Conservation (phyloP, 2,329 filamentous ascomycete genomes). For the Magnaporthiopsis incrustans region DNA sequence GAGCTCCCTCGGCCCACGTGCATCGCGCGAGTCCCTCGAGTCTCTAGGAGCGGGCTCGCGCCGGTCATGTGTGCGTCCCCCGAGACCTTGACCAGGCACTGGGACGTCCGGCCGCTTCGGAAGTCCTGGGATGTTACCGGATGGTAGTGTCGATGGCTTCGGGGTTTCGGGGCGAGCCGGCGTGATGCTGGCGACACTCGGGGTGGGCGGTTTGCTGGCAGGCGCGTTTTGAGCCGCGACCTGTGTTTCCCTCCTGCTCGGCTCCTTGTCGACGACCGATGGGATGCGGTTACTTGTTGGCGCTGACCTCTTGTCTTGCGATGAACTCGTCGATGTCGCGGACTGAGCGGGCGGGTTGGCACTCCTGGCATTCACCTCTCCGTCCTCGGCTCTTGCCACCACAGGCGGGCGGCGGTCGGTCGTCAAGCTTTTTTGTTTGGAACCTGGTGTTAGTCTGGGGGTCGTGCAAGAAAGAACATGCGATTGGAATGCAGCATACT, state of each 20-base stretch:
- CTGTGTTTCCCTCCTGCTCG: slow-evolving; percentile 14
- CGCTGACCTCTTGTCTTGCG: slow-evolving; percentile 11
- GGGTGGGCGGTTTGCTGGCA: slow-evolving; percentile 20
- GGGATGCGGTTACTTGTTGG: slow-evolving; percentile 11
- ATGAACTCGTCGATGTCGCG: slow-evolving; percentile 16
- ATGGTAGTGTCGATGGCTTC: slow-evolving; percentile 25
- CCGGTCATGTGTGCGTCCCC: slow-evolving; percentile 15
- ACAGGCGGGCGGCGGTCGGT: slow-evolving; percentile 9
- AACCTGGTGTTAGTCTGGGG: background rate
- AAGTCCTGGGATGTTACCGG: slow-evolving; percentile 17
- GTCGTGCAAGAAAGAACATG: background rate
- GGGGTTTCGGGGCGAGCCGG: slow-evolving; percentile 22
- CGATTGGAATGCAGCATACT: background rate
- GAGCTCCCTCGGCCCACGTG: slow-evolving; percentile 23
- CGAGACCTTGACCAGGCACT: slow-evolving; percentile 17
- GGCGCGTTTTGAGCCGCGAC: slow-evolving; percentile 10
- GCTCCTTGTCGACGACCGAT: slow-evolving; percentile 15
- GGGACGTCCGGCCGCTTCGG: slow-evolving; percentile 22
- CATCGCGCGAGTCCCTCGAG: slow-evolving; percentile 23
- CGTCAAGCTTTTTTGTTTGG: background rate
- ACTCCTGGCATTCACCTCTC: slow-evolving; percentile 57
- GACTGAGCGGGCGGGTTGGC: slow-evolving; percentile 13
- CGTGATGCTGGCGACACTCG: slow-evolving; percentile 15
- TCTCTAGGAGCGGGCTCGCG: slow-evolving; percentile 16
- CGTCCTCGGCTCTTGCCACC: slow-evolving; percentile 56